Evolutionary conservation across 2,329 filamentous ascomycete genomes (phyloP).

Genomic region (Colletotrichum kahawae): DNA sequence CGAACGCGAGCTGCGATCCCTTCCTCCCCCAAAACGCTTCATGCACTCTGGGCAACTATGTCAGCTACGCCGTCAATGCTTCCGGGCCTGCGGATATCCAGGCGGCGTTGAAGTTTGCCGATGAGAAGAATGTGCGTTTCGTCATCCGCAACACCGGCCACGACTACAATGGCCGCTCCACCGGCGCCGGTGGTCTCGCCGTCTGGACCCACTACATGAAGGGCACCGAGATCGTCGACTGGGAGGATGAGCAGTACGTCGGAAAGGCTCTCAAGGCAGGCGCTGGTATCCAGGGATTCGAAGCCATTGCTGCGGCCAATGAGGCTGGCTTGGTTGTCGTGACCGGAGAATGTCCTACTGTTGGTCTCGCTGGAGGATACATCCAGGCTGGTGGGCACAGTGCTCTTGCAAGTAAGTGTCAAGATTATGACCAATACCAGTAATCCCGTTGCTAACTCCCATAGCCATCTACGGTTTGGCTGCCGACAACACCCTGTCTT

Average conservation of each 20-base stretch:
- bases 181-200: constrained; percentile 52
- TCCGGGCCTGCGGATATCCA: constrained; percentile 35
- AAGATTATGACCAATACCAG: constrained; percentile 20
- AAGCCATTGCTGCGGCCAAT: constrained; percentile 48
- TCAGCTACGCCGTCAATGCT: constrained; percentile 28
- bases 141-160: constrained; percentile 39
- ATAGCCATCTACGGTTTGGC: constrained; percentile 56
- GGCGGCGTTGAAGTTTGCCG: constrained; percentile 41
- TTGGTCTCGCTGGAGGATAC: constrained; percentile 60
- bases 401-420: constrained; percentile 40
- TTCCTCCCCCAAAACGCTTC: constrained; percentile 36
- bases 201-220: constrained; percentile 56
- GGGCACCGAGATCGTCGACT: constrained; percentile 39
- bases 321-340: constrained; percentile 45
- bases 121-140: constrained; percentile 39
- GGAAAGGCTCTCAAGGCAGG: constrained; percentile 58
- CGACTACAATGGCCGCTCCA: constrained; percentile 50
- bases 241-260: constrained; percentile 39
- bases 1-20: constrained; percentile 32
- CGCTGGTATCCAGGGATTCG: constrained; percentile 55
- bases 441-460: background rate
- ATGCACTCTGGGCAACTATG: constrained; percentile 39
- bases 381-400: constrained; percentile 59
- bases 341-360: constrained; percentile 52
- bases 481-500: constrained; percentile 65